Conservation (phyloP, 2,329 filamentous ascomycete species). For the Nannizziopsis arthrosporioides region DNA sequence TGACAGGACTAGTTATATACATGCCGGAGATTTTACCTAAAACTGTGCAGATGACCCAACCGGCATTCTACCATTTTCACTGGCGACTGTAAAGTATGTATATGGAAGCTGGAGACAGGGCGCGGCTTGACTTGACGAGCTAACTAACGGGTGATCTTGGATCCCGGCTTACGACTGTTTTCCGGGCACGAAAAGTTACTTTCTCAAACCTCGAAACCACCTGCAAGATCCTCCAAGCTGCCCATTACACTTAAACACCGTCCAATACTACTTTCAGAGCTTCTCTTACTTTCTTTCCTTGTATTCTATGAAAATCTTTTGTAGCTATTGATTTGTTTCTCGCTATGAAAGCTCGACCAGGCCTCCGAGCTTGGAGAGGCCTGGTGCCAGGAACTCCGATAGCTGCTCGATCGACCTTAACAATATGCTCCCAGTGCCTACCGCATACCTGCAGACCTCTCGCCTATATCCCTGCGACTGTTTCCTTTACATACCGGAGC, state of each 20-base stretch:
- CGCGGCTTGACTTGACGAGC: no score
- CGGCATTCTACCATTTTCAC: no score
- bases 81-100: no score
- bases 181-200: conserved; percentile 7
- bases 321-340: background rate
- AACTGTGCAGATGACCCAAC: no score
- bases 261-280: background rate
- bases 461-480: conserved; percentile 15
- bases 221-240: background rate
- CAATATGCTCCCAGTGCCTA: conserved; percentile 34
- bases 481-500: conserved; percentile 23
- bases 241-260: background rate
- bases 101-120: no score
- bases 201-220: conserved; percentile 1
- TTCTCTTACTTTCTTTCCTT: background rate
- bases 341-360: conserved; percentile 14
- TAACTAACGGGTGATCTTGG: background rate
- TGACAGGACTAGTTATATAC: no score
- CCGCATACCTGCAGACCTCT: conserved; percentile 22
- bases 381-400: conserved; percentile 5
- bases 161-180: background rate
- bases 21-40: no score
- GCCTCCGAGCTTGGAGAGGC: conserved; percentile 13
- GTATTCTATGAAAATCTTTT: background rate
- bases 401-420: conserved; percentile 20